Base-by-base conservation (phyloP, 164 flowering plant genomes). In the Liriodendron chinense region DNA sequence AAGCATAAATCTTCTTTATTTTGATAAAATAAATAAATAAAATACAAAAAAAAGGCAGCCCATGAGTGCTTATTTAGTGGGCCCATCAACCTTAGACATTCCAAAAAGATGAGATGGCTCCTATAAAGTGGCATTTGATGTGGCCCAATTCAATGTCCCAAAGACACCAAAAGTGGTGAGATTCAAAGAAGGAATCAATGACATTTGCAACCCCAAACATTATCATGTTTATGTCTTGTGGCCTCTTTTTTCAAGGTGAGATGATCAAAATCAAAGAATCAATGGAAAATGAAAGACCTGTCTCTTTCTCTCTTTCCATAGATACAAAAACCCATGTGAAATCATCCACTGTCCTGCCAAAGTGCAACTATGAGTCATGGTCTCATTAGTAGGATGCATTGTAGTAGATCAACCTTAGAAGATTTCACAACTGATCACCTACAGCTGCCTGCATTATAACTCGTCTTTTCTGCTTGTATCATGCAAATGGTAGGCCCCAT, bases 151-250 rank as follows among this genome's bases (percentile, higher is more conserved):
- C 78, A 62, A 75, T 75, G 78, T 25, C 62, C 59, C 73, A 21
- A 21, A 75, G 72, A 47, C 64, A 47, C 59, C 69, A 1, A 28
- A 57, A 70, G 78, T 75, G 73, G 73, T 47, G 57, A 70, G 73
- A 70, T 70, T 75, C 78, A 75, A 75, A 69, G 23, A 49, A 43
- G 47, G 63, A 75, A 75, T 75, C 78, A 75, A 69, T 70, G 25
- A 48, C 69, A 68, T 70, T 48, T 75, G 72, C 69, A 59, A 16
- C 69, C 73, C 73, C 73, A 62, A 75, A 69, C 68, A 69, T 24
- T 69, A 75, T 57, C 48, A 69, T 53, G 25, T 75, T 34, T 1
- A n/a, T 48, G 7, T 18, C n/a, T 7, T 48, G 13, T 53, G 13
- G 13, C 9, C 72, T 9, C 47, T 22, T 14, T 68, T 69, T 69